Conservation (phyloP, 176 grass and related monocot species). For the Oryza officinalis region DNA sequence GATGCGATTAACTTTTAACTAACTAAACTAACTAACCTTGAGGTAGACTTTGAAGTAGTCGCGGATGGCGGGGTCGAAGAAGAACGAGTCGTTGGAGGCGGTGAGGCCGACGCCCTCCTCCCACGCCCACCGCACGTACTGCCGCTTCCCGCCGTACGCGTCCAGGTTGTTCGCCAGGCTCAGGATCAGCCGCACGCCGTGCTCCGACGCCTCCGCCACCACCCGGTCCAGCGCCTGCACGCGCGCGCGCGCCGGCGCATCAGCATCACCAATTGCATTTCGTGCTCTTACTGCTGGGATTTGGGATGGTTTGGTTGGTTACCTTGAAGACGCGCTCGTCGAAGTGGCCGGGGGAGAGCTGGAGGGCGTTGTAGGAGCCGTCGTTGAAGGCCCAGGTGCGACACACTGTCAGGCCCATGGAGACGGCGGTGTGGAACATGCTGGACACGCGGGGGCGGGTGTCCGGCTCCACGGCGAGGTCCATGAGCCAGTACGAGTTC, state of each 20-base stretch:
- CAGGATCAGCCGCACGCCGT: constrained; percentile 73
- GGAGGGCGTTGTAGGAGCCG: constrained; percentile 88
- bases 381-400: constrained; percentile 98
- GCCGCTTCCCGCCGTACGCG: constrained; percentile 87
- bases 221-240: constrained; percentile 78
- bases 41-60: constrained; percentile 95
- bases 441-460: constrained; percentile 56
- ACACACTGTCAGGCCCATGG: constrained; percentile 96
- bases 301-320: background rate
- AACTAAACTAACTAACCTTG: constrained; percentile 46
- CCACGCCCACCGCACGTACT: constrained; percentile 98
- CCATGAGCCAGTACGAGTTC: constrained; percentile 99
- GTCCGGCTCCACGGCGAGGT: constrained; percentile 70
- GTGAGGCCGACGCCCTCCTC: constrained; percentile 82
- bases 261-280: background rate
- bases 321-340: constrained; percentile 89
- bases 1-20: background rate
- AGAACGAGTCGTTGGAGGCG: constrained; percentile 95
- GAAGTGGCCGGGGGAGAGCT: constrained; percentile 71
- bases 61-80: constrained; percentile 85
- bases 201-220: constrained; percentile 64
- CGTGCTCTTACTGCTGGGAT: background rate
- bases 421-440: constrained; percentile 54
- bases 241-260: background rate
- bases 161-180: constrained; percentile 91